A percentile compares a stretch with the other conserved stretches of the same genome.
Evolutionary conservation across 2,329 filamentous ascomycete genomes (phyloP).

Genomic region (Colletotrichum shisoi): DNA sequence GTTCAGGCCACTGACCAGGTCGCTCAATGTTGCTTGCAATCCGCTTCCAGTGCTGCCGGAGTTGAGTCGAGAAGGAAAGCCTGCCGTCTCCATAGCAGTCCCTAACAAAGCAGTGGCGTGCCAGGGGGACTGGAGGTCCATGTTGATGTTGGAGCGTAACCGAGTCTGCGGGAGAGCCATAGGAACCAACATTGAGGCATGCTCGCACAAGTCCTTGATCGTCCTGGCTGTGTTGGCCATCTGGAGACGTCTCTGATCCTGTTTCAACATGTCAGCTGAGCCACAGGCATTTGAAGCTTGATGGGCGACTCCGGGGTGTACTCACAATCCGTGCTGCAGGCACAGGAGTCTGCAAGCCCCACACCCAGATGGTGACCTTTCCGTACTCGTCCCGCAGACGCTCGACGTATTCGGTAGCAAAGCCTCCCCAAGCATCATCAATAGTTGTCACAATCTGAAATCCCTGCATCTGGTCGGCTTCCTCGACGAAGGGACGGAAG

Average conservation of each 20-base stretch:
- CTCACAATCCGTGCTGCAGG: slow-evolving; percentile 27
- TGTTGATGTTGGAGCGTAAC: slow-evolving; percentile 64
- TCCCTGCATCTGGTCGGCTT: slow-evolving; percentile 90
- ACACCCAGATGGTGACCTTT: slow-evolving; percentile 86
- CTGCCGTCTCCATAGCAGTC: slow-evolving; percentile 79
- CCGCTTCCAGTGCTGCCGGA: slow-evolving; percentile 49
- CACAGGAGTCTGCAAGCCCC: slow-evolving; percentile 75
- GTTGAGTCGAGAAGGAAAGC: slow-evolving; percentile 76
- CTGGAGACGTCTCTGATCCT: slow-evolving; percentile 67
- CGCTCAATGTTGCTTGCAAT: slow-evolving; percentile 61
- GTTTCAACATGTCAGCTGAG: slow-evolving; percentile 43
- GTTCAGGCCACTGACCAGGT: slow-evolving; percentile 73
- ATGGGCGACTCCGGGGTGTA: background rate
- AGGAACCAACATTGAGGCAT: slow-evolving; percentile 81
- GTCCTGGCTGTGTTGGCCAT: slow-evolving; percentile 78
- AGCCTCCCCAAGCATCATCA: slow-evolving; percentile 85
- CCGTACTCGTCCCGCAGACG: slow-evolving; percentile 87
- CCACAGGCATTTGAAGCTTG: background rate
- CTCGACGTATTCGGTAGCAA: slow-evolving; percentile 76
- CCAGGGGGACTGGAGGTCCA: slow-evolving; percentile 76
- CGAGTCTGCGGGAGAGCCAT: slow-evolving; percentile 68
- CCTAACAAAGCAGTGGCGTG: slow-evolving; percentile 79
- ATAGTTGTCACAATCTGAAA: slow-evolving; percentile 77
- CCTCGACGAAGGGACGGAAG: slow-evolving; percentile 85
- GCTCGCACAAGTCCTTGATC: slow-evolving; percentile 71